Evolutionary conservation across 2,329 filamentous ascomycete genomes (phyloP), one percentile per base, ranked within the genome.

Genomic region (Epichloe glyceriae): DNA sequence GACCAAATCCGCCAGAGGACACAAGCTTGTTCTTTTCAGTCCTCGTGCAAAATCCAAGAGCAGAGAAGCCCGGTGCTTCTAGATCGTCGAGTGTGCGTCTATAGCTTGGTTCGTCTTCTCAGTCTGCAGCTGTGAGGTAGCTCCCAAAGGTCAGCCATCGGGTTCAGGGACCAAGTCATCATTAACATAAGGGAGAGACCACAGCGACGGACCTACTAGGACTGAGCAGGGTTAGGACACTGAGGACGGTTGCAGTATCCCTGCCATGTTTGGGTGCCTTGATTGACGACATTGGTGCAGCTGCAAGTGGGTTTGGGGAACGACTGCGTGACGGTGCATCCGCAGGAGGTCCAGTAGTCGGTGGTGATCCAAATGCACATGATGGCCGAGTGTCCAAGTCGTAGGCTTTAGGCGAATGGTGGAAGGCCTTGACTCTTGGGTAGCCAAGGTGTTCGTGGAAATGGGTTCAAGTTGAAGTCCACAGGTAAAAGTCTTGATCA

Each of bases 291-390:
- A 34, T 55, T 56, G 22, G 46, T 50, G 57, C 66, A 68, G 20
- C 40, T 46, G 53, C 60, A 63, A 33, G 60, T 61, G 3, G 65
- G 64, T 53, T 64, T 61, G 46, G 55, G 57, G 30, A 56, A 53
- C 20, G 52, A 46, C 33, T 55, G 53, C 20, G 55, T 33, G n/a
- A 52, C 49, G 33, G 54, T 56, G 60, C 65, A 68, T 47, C 64
- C 64, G 53, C 65, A 68, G 46, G 47, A 44, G 41, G 60, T 60
- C 62, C 61, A 68, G 54, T 50, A 46, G 52, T 67, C 57, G 40
- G 60, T 62, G 19, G 60, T 60, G 33, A 57, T 56, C 64, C 65
- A 68, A 55, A 59, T 49, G 55, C 66, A 68, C 66, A 68, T 68
- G 52, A 15, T 65, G 56, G 41, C 10, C 42, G 45, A 19, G 12